These are phyloP conservation scores for Panellus pusillus DNA, from an alignment of 768 basidiomycete genomes.

Conservation along the genomic window DNA sequence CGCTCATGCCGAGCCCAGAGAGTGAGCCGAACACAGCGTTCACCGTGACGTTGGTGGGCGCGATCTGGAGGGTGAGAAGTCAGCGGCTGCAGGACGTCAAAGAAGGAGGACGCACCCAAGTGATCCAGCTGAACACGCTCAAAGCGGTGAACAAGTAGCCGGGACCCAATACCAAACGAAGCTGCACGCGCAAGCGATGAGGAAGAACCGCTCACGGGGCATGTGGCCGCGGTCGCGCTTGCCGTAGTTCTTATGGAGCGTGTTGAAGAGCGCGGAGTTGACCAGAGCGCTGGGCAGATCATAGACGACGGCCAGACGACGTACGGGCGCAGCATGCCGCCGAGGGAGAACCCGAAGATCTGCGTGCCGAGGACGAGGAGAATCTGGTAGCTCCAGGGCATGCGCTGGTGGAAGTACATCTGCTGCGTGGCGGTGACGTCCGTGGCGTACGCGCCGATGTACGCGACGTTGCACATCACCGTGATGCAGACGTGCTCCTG, in stretches of 20 bases:
- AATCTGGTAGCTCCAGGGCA: constrained; percentile 54
- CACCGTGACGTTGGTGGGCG: constrained; percentile 51
- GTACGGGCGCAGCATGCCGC: constrained; percentile 72
- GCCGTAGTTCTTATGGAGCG: constrained; percentile 74
- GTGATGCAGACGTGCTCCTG: constrained; percentile 84
- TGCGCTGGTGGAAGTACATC: constrained; percentile 60
- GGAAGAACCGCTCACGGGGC: constrained; percentile 77
- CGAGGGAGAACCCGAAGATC: constrained; percentile 67
- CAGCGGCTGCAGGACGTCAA: constrained; percentile 25
- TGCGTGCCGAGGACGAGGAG: constrained; percentile 63
- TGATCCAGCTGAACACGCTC: constrained; percentile 83
- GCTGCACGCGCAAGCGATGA: constrained; percentile 54
- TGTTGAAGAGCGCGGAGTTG: constrained; percentile 82
- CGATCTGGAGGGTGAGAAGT: constrained; percentile 34
- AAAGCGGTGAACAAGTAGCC: constrained; percentile 83
- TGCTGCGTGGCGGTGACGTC: constrained; percentile 66
- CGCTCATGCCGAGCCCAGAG: constrained; percentile 56
- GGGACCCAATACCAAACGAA: constrained; percentile 78
- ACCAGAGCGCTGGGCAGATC: constrained; percentile 87
- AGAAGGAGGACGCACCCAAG: constrained; percentile 42
- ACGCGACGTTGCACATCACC: constrained; percentile 73
- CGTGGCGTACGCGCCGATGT: constrained; percentile 60
- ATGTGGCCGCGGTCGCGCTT: constrained; percentile 67
- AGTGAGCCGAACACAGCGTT: constrained; percentile 52
- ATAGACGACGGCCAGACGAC: constrained; percentile 83